Percentiles rank a stretch among this genome's conserved stretches.
Conservation (phyloP, 2,329 filamentous ascomycete genomes). For the Keithomyces neogunnii region DNA sequence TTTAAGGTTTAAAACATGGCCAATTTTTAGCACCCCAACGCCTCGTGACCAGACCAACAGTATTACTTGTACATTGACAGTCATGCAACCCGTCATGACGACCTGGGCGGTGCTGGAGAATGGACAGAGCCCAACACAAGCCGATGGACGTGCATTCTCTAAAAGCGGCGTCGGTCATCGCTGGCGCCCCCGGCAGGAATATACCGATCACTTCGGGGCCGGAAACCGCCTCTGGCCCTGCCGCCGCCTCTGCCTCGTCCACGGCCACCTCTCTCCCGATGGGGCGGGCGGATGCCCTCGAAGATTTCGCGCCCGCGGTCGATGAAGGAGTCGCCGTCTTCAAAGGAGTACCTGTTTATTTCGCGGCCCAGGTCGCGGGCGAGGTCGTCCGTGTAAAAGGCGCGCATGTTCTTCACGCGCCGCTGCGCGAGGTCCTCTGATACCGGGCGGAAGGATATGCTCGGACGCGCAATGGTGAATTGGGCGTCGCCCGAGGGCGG, state of each 20-base stretch:
- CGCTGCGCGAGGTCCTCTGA: slow-evolving; percentile 52
- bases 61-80: too few species aligned
- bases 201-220: slow-evolving; percentile 14
- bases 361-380: slow-evolving; percentile 34
- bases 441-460: slow-evolving; percentile 47
- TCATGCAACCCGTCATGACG: too few species aligned
- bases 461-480: slow-evolving; percentile 33
- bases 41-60: too few species aligned
- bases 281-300: slow-evolving; percentile 52
- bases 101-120: too few species aligned
- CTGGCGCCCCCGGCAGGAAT: slow-evolving; percentile 9
- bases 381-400: slow-evolving; percentile 35
- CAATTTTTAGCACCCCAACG: too few species aligned
- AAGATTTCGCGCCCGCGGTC: slow-evolving; percentile 66
- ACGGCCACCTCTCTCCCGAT: slow-evolving; percentile 34
- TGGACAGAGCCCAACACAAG: too few species aligned
- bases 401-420: slow-evolving; percentile 51
- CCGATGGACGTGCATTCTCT: background rate
- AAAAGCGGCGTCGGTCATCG: slow-evolving; percentile 7
- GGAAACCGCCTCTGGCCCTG: slow-evolving; percentile 16
- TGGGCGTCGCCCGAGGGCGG: background rate
- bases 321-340: slow-evolving; percentile 56
- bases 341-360: slow-evolving; percentile 66
- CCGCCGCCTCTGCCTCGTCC: slow-evolving; percentile 18
- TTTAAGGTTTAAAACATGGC: too few species aligned